Conservation (phyloP, 1,284 basidiomycete genomes). For the Earliella scabrosa region DNA sequence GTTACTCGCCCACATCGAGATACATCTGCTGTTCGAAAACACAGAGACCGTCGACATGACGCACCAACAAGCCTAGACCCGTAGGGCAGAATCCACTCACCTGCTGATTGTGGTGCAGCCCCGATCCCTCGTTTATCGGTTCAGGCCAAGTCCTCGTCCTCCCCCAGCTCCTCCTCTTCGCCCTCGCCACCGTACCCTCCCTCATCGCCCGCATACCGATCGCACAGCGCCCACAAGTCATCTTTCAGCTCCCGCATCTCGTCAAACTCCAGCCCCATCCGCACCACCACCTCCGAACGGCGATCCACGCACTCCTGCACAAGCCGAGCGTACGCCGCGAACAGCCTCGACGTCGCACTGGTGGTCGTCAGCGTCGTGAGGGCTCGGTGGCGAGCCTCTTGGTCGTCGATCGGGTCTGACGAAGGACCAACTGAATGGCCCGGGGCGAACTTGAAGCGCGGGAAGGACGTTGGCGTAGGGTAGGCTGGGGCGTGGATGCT, state of each 20-base stretch:
- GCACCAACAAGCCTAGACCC: too few species aligned
- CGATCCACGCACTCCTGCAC: constrained; percentile 31
- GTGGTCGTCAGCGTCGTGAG: constrained; percentile 34
- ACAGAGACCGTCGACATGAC: too few species aligned
- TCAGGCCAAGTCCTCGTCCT: neutral
- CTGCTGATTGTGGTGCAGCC: too few species aligned
- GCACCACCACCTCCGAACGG: constrained; percentile 32
- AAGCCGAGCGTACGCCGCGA: constrained; percentile 33
- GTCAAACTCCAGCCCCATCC: constrained; percentile 37
- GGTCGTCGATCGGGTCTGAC: neutral
- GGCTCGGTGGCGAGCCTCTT: constrained; percentile 6
- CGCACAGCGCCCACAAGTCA: constrained; percentile 36
- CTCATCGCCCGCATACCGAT: constrained; percentile 31
- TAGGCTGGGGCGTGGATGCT: constrained; percentile 35
- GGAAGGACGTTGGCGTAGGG: constrained; percentile 35
- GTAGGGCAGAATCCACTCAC: too few species aligned
- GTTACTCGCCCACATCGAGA: too few species aligned
- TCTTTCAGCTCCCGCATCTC: constrained; percentile 37
- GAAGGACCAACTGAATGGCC: constrained; percentile 5
- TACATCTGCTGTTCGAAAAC: too few species aligned
- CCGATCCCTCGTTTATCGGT: too few species aligned
- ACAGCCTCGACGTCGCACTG: constrained; percentile 25
- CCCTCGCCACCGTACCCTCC: constrained; percentile 12
- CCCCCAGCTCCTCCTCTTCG: constrained; percentile 24
- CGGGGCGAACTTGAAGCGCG: constrained; percentile 29